A percentile compares a stretch with the other conserved stretches of the same genome.
phyloP scores from a whole-genome alignment of 1,284 basidiomycete species.

The Naganishia sp. region DNA sequence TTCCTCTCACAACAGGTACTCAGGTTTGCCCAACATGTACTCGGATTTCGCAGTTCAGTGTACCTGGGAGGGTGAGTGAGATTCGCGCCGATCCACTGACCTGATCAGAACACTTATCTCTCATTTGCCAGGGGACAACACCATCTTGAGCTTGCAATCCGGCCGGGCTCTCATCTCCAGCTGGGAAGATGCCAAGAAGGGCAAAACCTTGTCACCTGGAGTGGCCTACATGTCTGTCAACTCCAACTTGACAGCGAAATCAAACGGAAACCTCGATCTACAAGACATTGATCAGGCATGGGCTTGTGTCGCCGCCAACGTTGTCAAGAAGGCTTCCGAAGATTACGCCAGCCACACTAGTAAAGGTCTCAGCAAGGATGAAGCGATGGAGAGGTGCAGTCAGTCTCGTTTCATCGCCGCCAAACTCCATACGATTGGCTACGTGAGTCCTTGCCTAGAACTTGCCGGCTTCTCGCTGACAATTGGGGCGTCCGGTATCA shows the following conservation, averaged over 20 bases:
- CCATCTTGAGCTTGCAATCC: conserved; percentile 59
- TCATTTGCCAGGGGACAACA: conserved; percentile 53
- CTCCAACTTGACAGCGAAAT: conserved; percentile 53
- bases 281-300: conserved; percentile 58
- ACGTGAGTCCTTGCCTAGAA: conserved; percentile 33
- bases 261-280: conserved; percentile 55
- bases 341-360: conserved; percentile 55
- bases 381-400: conserved; percentile 60
- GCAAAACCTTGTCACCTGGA: conserved; percentile 56
- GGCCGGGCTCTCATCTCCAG: conserved; percentile 59
- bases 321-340: conserved; percentile 59
- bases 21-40: conserved; percentile 60
- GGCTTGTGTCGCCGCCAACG: conserved; percentile 59
- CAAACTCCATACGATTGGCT: conserved; percentile 54
- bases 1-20: conserved; percentile 49
- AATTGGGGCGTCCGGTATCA: not conserved
- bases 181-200: conserved; percentile 57
- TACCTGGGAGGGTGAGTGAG: conserved; percentile 58
- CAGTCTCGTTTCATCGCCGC: conserved; percentile 61
- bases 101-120: not conserved
- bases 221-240: conserved; percentile 58
- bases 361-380: conserved; percentile 57
- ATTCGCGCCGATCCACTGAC: not conserved
- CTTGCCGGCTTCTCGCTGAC: not conserved
- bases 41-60: conserved; percentile 60